Evolutionary conservation across 148 eudicot genomes (phyloP).

Genomic region (Fallopia convolvulus): DNA sequence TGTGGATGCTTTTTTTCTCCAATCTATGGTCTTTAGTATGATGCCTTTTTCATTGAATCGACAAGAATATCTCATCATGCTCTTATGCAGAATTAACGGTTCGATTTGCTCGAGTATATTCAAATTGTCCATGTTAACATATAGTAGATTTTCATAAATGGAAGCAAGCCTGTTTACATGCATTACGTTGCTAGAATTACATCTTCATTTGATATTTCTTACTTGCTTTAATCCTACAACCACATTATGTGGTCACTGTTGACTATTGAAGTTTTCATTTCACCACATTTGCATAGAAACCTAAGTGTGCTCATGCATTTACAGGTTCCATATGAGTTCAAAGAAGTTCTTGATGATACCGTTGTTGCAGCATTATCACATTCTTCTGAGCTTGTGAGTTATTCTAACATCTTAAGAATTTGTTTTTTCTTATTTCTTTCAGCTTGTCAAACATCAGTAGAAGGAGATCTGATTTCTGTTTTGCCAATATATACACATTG

Average conservation of each 20-base stretch:
- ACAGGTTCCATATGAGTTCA: constrained; percentile 89
- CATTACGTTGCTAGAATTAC: not conserved
- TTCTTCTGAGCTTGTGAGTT: constrained; percentile 69
- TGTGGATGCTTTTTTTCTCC: not conserved
- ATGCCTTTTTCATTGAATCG: not conserved
- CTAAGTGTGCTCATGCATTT: constrained; percentile 9
- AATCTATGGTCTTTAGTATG: not conserved
- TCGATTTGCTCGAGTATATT: not conserved
- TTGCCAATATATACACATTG: not conserved
- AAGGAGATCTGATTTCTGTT: not conserved
- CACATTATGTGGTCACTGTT: not conserved
- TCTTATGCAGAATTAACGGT: not conserved
- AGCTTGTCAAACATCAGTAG: not conserved
- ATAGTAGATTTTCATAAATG: not conserved
- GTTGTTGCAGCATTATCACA: constrained; percentile 82
- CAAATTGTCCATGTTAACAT: not conserved
- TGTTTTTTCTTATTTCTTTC: not conserved
- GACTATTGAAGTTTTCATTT: not conserved
- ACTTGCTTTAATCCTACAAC: not conserved
- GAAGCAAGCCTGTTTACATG: not conserved
- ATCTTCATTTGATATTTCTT: not conserved
- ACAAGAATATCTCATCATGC: not conserved
- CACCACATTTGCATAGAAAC: not conserved
- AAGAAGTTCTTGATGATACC: constrained; percentile 86
- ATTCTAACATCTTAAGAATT: constrained; percentile 9